Conservation (phyloP, 129 eudicot species). For the Lactuca saligna region DNA sequence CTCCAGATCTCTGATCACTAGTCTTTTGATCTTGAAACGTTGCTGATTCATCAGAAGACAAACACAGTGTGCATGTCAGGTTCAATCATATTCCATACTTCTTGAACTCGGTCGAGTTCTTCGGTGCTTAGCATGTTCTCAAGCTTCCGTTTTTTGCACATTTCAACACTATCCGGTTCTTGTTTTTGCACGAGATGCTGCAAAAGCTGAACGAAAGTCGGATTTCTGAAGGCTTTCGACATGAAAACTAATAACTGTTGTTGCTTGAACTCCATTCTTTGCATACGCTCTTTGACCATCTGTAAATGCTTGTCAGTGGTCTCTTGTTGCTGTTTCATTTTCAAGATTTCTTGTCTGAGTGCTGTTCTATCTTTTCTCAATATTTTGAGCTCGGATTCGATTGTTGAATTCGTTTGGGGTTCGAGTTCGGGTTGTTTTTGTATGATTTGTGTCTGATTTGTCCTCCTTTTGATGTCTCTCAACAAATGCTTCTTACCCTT, state of each 20-base stretch:
- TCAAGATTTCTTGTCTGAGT: constrained; percentile 47
- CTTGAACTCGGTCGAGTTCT: constrained; percentile 31
- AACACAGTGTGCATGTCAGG: constrained; percentile 38
- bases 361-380: constrained; percentile 42
- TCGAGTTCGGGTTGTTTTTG: constrained; percentile 29
- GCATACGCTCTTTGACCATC: constrained; percentile 47
- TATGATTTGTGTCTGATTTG: constrained; percentile 29
- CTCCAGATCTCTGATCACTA: constrained; percentile 21
- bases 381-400: constrained; percentile 52
- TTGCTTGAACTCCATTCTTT: constrained; percentile 50
- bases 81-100: constrained; percentile 35
- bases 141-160: constrained; percentile 46
- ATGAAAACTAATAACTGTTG: constrained; percentile 47
- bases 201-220: constrained; percentile 41
- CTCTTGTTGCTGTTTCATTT: constrained; percentile 58
- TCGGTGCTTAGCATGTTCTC: constrained; percentile 3
- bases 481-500: constrained; percentile 74
- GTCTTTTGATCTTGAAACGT: constrained; percentile 35
- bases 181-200: constrained; percentile 43
- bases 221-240: constrained; percentile 52
- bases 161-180: constrained; percentile 27
- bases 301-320: constrained; percentile 38
- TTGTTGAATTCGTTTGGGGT: constrained; percentile 13
- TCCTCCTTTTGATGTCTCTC: constrained; percentile 65
- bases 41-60: constrained; percentile 41